Conservation (phyloP, 129 eudicot species). For the Ambrosia trifida region DNA sequence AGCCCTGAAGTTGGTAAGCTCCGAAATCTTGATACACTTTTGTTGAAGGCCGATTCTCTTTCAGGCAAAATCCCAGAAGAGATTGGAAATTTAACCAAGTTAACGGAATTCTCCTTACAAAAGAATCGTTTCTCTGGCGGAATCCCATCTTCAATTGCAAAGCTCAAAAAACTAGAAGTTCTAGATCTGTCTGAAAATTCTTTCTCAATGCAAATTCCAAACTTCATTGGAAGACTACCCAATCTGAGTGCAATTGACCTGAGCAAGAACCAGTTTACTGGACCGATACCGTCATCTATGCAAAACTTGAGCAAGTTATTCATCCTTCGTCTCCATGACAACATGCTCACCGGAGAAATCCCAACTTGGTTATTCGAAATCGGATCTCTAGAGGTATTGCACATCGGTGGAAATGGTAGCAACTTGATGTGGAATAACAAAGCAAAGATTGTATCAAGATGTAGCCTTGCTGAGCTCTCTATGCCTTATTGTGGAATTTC, state of each 20-base stretch:
- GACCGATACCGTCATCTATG: conserved; percentile 47
- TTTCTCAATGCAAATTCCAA: conserved; percentile 39
- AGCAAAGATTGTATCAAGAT: conserved; percentile 42
- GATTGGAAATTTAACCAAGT: conserved; percentile 46
- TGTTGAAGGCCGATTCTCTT: conserved; percentile 38
- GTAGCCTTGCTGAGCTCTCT: conserved; percentile 44
- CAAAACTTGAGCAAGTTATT: conserved; percentile 36
- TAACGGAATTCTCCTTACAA: conserved; percentile 34
- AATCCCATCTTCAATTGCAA: conserved; percentile 39
- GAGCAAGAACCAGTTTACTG: conserved; percentile 46
- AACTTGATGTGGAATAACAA: conserved; percentile 45
- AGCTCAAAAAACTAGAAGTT: conserved; percentile 34
- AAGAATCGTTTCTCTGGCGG: conserved; percentile 39
- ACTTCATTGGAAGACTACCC: conserved; percentile 38
- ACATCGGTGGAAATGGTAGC: conserved; percentile 44
- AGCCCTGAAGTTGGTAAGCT: conserved; percentile 44
- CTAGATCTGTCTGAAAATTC: conserved; percentile 44
- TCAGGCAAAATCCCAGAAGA: conserved; percentile 39
- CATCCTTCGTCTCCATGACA: conserved; percentile 38
- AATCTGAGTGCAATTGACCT: conserved; percentile 43
- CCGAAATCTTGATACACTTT: conserved; percentile 28
- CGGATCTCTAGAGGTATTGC: conserved; percentile 29
- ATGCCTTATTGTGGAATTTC: conserved; percentile 37
- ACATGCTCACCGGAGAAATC: conserved; percentile 45
- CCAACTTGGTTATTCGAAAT: conserved; percentile 53